These are phyloP conservation scores for Fonsecaea nubica DNA, from an alignment of 2,329 filamentous ascomycete species.

Conservation along the genomic window DNA sequence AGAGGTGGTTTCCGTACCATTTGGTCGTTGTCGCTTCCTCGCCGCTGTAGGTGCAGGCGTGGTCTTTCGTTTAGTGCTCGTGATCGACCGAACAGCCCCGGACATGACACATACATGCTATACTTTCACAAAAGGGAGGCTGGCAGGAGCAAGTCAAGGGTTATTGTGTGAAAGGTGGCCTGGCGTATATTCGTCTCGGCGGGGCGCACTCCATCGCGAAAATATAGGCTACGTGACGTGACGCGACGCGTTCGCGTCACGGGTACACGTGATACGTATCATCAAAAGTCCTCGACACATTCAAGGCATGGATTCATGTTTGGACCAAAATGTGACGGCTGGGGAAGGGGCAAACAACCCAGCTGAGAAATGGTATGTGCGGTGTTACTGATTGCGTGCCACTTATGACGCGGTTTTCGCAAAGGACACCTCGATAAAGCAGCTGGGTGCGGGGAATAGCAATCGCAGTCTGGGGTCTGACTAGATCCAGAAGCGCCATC, in stretches of 20 bases:
- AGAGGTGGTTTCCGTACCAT: conserved; percentile 14
- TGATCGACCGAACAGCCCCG: conserved; percentile 30
- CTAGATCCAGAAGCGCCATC: no score
- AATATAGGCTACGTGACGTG: neutral
- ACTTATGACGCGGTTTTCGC: neutral
- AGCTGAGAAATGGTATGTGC: neutral
- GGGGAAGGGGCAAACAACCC: neutral
- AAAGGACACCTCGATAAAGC: neutral
- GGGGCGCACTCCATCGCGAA: neutral
- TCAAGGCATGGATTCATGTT: neutral
- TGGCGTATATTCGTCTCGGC: neutral
- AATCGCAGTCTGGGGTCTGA: neutral
- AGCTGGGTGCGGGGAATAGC: neutral
- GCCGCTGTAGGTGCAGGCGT: conserved; percentile 21
- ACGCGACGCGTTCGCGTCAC: neutral
- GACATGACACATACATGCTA: conserved; percentile 22
- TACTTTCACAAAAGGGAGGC: neutral
- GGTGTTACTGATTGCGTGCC: neutral
- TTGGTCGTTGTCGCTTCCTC: conserved; percentile 29
- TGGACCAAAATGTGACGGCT: no score
- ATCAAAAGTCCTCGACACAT: neutral
- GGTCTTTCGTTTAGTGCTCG: conserved; percentile 34
- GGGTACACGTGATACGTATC: neutral
- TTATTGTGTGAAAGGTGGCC: neutral
- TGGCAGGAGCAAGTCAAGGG: neutral